Base-by-base conservation (phyloP, 345 rosid genomes). In the Mangifera indica region DNA sequence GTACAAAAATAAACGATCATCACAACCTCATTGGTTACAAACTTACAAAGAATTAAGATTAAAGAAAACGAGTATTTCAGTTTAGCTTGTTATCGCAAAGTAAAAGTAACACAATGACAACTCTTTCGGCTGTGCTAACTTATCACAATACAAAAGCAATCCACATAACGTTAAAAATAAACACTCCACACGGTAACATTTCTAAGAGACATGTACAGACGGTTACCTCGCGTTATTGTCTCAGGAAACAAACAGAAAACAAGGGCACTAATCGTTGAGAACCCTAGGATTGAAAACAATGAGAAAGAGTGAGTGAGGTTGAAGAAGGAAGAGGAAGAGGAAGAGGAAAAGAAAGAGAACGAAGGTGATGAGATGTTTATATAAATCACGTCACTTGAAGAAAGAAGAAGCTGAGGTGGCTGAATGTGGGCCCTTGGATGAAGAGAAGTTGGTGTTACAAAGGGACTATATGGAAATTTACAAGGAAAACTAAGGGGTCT, bases 191-290 rank as follows among this genome's bases (percentile, higher is more conserved):
- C 24, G 17, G 58, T 42, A 66, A 49, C 14, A 55, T 55, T 54
- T 20, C 55, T 62, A 12, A 62, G 10, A 62, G 44, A 62, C 66
- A 48, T 25, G 24, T 40, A 48, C 22, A 25, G 48, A 25, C 34
- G 21, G 8, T 72, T 70, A 73, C 77, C 73, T 73, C 21, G 66
- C 11, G 40, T 45, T 5, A 14, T 48, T 55, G 62, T 68, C 74
- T 34, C 15, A 22, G 52, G 77, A 32, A 63, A 77, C 67, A 46
- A 65, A 67, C 61, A 26, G 21, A 72, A 54, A 65, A 24, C 37
- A 46, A 37, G 72, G 34, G 56, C 55, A 56, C 46, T 56, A 40
- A 56, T 29, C 3, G 55, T 14, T 14, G 22, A 68, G 18, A 73
- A 49, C 67, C 74, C 71, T 73, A 63, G 70, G 56, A 29, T 29